Base-by-base conservation (phyloP, 495 filamentous ascomycete genomes). In the Penicillium canariense region DNA sequence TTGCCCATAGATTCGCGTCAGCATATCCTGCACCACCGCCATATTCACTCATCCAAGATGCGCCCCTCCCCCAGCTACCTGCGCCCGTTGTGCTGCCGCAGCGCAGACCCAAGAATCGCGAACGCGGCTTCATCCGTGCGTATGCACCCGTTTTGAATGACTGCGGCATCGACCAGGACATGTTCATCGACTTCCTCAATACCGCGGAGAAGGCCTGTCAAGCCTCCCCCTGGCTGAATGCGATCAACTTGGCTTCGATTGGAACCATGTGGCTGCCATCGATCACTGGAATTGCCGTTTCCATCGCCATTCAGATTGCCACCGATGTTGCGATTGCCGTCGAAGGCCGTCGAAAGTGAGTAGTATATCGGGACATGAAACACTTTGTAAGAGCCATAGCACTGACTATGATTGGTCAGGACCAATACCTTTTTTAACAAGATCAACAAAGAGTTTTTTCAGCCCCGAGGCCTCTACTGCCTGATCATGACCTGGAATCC, bases 401-500 rank as follows among this genome's bases (percentile, higher is more conserved):
- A 12, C 39, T 54, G 15, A 50, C 35, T 12, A 25, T 26, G 5
- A 15, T 36, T 36, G n/a, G 0, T 15, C 35, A 71, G 81, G 40
- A 75, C 78, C 5, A 86, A 84, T 50, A 68, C 50, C 1, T 85
- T 79, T 68, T 74, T 87, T 14, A 70, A 79, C 34, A 70, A 73
- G 47, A 77, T 83, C 62, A 86, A 86, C 65, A 65, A 77, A 6
- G 70, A 80, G 30, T 74, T 84, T 39, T 86, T 85, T 68, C 71
- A 69, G 26, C 84, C 84, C 0, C 79, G 76, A 15, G 84, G 84
- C 6, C 71, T 86, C 0, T 84, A 77, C 63, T 81, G 77, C 49
- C 63, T 86, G 5, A 68, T 87, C 30, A 82, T 87, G 78, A 80
- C 80, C 8, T 85, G 79, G 65, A 77, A 81, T 18, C 76, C 80